phyloP scores from a whole-genome alignment of 2,329 filamentous ascomycete species.

The Plenodomus lindquistii region DNA sequence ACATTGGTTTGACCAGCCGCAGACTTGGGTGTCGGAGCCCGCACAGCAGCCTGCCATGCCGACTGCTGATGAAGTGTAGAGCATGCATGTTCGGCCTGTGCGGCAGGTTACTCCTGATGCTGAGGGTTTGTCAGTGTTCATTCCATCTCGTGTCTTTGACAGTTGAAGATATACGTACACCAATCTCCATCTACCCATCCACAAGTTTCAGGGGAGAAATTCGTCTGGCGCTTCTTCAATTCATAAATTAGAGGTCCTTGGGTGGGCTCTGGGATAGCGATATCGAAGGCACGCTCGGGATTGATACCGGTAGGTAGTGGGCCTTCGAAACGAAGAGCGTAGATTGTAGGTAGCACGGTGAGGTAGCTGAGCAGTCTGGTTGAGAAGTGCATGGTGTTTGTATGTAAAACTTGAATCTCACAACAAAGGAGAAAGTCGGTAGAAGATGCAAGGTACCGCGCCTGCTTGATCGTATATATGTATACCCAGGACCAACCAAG shows the following conservation, averaged over 20 bases:
- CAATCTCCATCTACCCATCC: constrained; percentile 28
- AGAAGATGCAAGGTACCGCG: too few relatives aligned
- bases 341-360: constrained; percentile 17
- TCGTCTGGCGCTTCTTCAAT: constrained; percentile 19
- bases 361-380: constrained; percentile 11
- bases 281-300: constrained; percentile 12
- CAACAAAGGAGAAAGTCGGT: too few relatives aligned
- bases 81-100: constrained; percentile 26
- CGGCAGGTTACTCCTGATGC: constrained; percentile 20
- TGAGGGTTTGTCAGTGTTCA: constrained; percentile 7
- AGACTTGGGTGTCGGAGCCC: constrained; percentile 22
- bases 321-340: constrained; percentile 25
- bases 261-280: constrained; percentile 26
- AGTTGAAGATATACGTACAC: constrained; percentile 17
- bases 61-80: constrained; percentile 22
- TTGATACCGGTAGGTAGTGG: constrained; percentile 20
- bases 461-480: too few relatives aligned
- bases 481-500: too few relatives aligned
- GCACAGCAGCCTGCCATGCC: constrained; percentile 36
- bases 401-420: too few relatives aligned
- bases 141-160: too few relatives aligned
- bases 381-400: constrained; percentile 11
- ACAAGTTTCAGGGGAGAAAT: constrained; percentile 21
- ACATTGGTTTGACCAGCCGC: constrained; percentile 31
- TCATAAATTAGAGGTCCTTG: constrained; percentile 23